Evolutionary conservation across 768 basidiomycete species (phyloP).

Genomic region (Suillus brevipes): DNA sequence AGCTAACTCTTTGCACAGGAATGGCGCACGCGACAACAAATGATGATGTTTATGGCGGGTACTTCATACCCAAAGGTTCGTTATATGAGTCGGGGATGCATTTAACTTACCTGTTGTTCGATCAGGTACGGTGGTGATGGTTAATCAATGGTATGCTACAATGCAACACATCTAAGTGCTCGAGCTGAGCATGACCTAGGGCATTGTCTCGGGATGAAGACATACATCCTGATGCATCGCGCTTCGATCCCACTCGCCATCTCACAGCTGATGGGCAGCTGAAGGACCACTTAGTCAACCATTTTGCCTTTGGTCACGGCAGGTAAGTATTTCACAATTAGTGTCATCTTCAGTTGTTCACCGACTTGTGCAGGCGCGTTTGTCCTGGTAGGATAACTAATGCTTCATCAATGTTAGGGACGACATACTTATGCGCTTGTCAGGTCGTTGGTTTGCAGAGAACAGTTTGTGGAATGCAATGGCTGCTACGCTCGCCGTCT

Average conservation of each 20-base stretch:
- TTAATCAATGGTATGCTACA: conserved; percentile 21
- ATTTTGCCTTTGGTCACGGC: conserved; percentile 4
- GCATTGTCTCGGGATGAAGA: conserved; percentile 4
- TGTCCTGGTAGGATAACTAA: neutral
- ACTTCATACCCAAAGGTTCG: conserved; percentile 50
- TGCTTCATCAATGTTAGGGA: neutral
- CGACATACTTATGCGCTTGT: neutral
- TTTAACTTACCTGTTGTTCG: too few species aligned
- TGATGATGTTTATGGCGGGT: conserved; percentile 41
- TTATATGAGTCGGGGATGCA: neutral
- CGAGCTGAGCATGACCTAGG: neutral
- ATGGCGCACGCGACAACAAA: conserved; percentile 28
- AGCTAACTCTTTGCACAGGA: conserved; percentile 9
- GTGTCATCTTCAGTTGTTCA: neutral
- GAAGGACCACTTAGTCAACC: neutral
- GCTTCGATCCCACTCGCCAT: conserved; percentile 9
- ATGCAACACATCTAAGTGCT: neutral
- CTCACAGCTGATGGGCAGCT: conserved; percentile 3
- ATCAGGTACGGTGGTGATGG: conserved; percentile 23
- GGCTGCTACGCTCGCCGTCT: neutral
- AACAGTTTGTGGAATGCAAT: conserved; percentile 2
- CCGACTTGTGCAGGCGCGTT: neutral
- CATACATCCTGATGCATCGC: neutral
- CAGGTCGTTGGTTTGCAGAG: conserved; percentile 5
- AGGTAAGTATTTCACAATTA: neutral